Base-by-base conservation (phyloP, 202 grass and related monocot genomes). In the Hordeum pubiflorum region DNA sequence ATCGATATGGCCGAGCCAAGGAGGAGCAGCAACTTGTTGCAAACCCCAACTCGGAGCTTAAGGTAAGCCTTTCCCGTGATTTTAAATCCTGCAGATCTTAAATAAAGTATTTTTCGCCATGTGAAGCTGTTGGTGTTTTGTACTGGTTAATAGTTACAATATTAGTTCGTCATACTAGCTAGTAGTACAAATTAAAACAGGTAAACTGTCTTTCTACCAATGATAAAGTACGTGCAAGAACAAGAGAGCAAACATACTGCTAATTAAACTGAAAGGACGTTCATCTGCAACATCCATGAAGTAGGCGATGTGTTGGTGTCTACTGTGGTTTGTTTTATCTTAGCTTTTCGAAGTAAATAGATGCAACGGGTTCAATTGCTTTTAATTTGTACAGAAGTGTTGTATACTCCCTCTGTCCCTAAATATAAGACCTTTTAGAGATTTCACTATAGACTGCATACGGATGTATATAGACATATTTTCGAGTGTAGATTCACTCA, bases 11-110 rank as follows among this genome's bases (percentile, higher is more conserved):
- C 14, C 66, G 79, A 81, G 70, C 63, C 0, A 88, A 86, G 57
- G 82, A 88, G 26, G 62, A 88, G 43, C 34, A 88, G 12, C 56
- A 83, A 34, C 74, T 22, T 10, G 69, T 76, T 11, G 64, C 75
- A 75, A 72, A 79, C 80, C 82, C 82, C 72, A 86, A 79, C 29
- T 86, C 75, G 15, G 86, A 91, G 54, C 79, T 88, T 75, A 91
- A 88, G 85, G 89, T 91, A 86, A 37, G 64, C 46, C 34, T 76
- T 75, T 7, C 29, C 2, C 44, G n/a, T 60, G 2, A 23, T 32
- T 60, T 63, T 54, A 54, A 23, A 36, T 61, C 60, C 5, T 70
- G 21, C 10, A 5, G 6, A 36, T 54, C 29, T 52, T 23, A 11
- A 7, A 11, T 38, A 60, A 40, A 39, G 10, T 9, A 71, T 79